Base-by-base conservation (phyloP, 768 basidiomycete species). In the Calocybe gangraenosa region DNA sequence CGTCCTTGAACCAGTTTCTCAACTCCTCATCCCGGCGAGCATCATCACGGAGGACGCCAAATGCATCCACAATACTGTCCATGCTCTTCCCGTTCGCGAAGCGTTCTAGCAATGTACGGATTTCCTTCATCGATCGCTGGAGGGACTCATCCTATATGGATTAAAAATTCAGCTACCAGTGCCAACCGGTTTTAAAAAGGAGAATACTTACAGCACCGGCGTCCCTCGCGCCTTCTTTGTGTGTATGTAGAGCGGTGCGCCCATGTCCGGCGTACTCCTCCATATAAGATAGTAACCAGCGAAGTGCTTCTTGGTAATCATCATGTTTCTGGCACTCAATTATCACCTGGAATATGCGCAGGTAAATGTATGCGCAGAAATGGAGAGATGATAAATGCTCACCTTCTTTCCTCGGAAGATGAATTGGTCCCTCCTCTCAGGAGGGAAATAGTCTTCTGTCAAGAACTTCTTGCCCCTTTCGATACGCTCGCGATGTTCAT, bases 331-430 rank as follows among this genome's bases (percentile, higher is more conserved):
- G 93, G 60, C 90, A 93, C 58, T 97, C 94, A 47, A 94, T 75
- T 42, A 96, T 79, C 30, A 87, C 84, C 81, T 84, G 44, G n/a
- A n/a, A n/a, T n/a, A 28, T 20, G n/a, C 2, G 34, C n/a, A 17
- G 4, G 17, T 28, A 18, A 23, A 28, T 30, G 25, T 40, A 40
- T 25, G 39, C 25, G 25, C 25, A n/a, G 35, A 4, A 7, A 32
- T 15, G 3, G 15, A 14, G 3, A 42, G 1, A 8, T 2, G 14
- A 23, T 28, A 25, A n/a, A n/a, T n/a, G 51, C 51, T 2, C 18
- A 84, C 87, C 81, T 96, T 97, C 75, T 97, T 97, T 5, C 81
- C 75, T 10, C 95, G 79, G 71, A 85, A 95, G 58, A 98, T 87
- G 65, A 92, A 96, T 58, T 91, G 91, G 43, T 95, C 91, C 18